Percentiles rank a stretch among this genome's conserved stretches.
Conservation (phyloP, 2,329 filamentous ascomycete species). For the Fusarium sp. region DNA sequence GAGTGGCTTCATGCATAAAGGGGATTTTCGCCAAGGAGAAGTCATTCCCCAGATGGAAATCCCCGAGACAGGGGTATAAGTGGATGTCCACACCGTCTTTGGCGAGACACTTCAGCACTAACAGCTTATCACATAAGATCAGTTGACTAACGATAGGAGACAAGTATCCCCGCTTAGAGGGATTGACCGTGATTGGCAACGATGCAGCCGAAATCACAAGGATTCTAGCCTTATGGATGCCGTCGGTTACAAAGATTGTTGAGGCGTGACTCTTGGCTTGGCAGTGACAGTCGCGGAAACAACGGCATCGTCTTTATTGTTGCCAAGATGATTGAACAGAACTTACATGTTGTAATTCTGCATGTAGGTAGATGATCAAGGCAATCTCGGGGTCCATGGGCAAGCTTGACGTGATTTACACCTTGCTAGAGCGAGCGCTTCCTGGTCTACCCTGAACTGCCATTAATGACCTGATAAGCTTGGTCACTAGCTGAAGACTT, state of each 20-base stretch:
- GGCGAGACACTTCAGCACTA: fast-evolving
- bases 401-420: too few species aligned
- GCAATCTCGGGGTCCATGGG: too few species aligned
- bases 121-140: fast-evolving
- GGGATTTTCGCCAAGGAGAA: not conserved
- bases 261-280: not conserved
- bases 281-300: not conserved
- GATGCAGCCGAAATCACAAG: not conserved
- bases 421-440: too few species aligned
- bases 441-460: too few species aligned
- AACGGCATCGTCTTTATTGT: not conserved
- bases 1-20: too few species aligned
- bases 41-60: not conserved
- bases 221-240: not conserved
- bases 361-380: too few species aligned
- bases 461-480: too few species aligned
- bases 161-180: not conserved
- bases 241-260: fast-evolving
- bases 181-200: fast-evolving
- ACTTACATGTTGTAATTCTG: too few species aligned
- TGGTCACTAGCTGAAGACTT: too few species aligned
- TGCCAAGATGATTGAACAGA: not conserved
- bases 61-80: not conserved
- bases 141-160: fast-evolving
- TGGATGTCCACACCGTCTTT: not conserved